A percentile compares a stretch with the other conserved stretches of the same genome.
These are phyloP conservation scores for Clarireedia paspali DNA, from an alignment of 2,329 filamentous ascomycete genomes.

Conservation along the genomic window DNA sequence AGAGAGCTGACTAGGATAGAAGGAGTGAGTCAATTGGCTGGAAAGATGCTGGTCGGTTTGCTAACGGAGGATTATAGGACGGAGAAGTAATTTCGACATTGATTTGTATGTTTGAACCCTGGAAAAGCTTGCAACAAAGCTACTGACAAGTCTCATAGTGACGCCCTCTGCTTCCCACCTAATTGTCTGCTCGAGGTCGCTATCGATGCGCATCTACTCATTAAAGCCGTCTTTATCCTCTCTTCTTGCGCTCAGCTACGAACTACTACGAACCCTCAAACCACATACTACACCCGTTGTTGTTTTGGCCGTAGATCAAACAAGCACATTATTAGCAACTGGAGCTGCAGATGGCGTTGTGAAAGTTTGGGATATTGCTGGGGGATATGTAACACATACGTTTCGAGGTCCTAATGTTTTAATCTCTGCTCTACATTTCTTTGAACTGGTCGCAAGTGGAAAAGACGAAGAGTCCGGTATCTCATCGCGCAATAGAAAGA, in stretches of 20 bases:
- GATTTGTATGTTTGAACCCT: slow-evolving; percentile 40
- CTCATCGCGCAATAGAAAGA: slow-evolving; percentile 38
- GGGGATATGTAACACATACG: slow-evolving; percentile 88
- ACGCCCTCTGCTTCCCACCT: slow-evolving; percentile 84
- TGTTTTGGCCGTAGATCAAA: slow-evolving; percentile 75
- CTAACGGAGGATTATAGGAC: slow-evolving; percentile 45
- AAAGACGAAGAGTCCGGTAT: slow-evolving; percentile 32
- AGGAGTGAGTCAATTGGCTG: slow-evolving; percentile 50
- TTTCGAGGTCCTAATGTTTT: slow-evolving; percentile 90
- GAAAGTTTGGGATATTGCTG: slow-evolving; percentile 92
- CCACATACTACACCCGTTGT: slow-evolving; percentile 87
- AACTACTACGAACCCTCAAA: slow-evolving; percentile 73
- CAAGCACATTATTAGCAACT: slow-evolving; percentile 83
- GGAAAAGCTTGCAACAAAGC: slow-evolving; percentile 2
- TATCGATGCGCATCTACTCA: slow-evolving; percentile 87
- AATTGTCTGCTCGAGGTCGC: slow-evolving; percentile 85
- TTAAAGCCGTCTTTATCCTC: slow-evolving; percentile 52
- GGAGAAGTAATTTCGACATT: slow-evolving; percentile 73
- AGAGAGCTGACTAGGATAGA: slow-evolving; percentile 78
- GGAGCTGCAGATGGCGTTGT: slow-evolving; percentile 89
- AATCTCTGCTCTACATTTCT: slow-evolving; percentile 86
- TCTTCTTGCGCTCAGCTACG: slow-evolving; percentile 51
- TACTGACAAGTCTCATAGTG: slow-evolving; percentile 42
- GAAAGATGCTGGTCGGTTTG: slow-evolving; percentile 8
- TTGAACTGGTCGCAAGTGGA: slow-evolving; percentile 55